These are phyloP conservation scores for Cytospora piceae DNA, from an alignment of 2,329 filamentous ascomycete genomes.

Conservation along the genomic window DNA sequence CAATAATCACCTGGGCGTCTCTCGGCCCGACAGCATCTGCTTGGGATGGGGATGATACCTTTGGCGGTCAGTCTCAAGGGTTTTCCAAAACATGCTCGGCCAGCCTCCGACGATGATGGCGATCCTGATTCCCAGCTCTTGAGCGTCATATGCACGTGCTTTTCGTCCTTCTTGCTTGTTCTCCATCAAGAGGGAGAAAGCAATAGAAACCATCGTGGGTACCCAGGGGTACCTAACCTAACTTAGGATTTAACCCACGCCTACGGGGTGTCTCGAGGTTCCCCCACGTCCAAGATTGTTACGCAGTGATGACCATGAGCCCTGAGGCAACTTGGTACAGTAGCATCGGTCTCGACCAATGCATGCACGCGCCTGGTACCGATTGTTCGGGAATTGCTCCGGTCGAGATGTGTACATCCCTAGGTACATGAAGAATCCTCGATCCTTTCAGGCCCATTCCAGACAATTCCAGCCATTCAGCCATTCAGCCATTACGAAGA, in stretches of 20 bases:
- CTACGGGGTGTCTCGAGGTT: no score
- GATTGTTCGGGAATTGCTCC: background rate
- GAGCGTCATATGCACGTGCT: background rate
- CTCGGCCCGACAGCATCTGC: no score
- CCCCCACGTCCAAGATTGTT: background rate
- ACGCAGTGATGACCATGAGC: no score
- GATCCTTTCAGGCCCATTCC: background rate
- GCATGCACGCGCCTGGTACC: background rate
- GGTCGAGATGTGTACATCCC: background rate
- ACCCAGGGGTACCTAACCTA: background rate
- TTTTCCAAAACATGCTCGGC: background rate
- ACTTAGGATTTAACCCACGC: background rate
- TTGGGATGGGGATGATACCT: no score
- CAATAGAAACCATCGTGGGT: no score
- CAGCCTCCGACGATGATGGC: background rate
- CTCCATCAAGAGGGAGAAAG: no score
- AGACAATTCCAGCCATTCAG: background rate
- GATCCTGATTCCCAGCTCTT: background rate
- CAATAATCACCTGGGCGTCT: no score
- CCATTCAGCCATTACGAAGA: background rate
- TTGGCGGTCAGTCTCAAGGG: no score
- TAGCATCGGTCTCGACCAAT: background rate
- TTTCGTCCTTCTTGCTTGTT: background rate
- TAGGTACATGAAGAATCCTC: background rate
- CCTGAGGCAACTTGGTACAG: background rate